phyloP scores from a whole-genome alignment of 2,329 filamentous ascomycete species.

The Aspergillus neoniger region DNA sequence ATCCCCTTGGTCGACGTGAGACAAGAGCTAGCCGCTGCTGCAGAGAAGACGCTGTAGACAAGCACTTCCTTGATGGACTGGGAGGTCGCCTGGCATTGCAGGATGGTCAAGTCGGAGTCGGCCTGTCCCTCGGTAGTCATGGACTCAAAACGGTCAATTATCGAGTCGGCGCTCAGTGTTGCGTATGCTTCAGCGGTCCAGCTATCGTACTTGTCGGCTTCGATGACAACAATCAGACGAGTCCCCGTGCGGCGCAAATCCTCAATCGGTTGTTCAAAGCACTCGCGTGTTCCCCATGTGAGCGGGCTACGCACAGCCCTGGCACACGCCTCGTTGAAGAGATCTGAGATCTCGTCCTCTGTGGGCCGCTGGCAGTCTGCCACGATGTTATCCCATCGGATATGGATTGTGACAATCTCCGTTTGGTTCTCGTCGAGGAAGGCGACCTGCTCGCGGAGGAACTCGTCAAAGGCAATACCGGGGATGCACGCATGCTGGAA shows the following conservation, averaged over 20 bases:
- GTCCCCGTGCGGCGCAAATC: neutral
- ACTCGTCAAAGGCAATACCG: slow-evolving; percentile 1
- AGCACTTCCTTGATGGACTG: slow-evolving; percentile 9
- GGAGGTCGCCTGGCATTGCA: slow-evolving; percentile 9
- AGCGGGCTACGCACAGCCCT: neutral
- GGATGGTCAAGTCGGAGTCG: neutral
- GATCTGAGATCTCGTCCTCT: neutral
- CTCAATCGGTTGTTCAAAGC: slow-evolving; percentile 5
- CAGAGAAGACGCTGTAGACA: slow-evolving; percentile 1
- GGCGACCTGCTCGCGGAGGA: slow-evolving; percentile 8
- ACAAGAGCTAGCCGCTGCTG: neutral
- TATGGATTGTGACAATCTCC: slow-evolving; percentile 4
- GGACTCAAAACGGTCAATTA: neutral
- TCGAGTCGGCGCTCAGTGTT: neutral
- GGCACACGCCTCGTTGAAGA: slow-evolving; percentile 3
- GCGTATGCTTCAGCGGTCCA: slow-evolving; percentile 7
- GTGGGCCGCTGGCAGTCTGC: slow-evolving; percentile 1
- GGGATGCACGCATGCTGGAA: slow-evolving; percentile 9
- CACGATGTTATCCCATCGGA: slow-evolving; percentile 8
- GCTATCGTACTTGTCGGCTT: slow-evolving; percentile 9
- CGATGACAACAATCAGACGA: slow-evolving; percentile 2
- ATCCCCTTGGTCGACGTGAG: slow-evolving; percentile 2
- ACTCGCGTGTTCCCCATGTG: slow-evolving; percentile 2
- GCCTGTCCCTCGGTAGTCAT: slow-evolving; percentile 8
- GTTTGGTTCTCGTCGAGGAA: slow-evolving; percentile 5